These are phyloP conservation scores for Penicillium waksmanii DNA, from an alignment of 495 filamentous ascomycete genomes.

Conservation along the genomic window DNA sequence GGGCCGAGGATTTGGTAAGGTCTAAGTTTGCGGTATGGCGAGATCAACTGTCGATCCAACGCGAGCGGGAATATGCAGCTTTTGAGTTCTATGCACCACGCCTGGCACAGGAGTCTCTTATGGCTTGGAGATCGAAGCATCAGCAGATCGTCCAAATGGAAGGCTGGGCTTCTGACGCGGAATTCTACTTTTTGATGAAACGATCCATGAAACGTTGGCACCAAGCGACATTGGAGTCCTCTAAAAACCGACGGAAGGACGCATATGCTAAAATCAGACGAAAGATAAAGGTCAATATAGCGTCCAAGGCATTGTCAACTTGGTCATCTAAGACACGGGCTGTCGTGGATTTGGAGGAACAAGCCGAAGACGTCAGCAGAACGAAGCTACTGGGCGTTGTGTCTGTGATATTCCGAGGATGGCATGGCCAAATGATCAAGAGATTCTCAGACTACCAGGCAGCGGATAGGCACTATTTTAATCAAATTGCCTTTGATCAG, in stretches of 20 bases:
- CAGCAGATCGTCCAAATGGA: constrained; percentile 53
- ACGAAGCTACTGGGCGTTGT: constrained; percentile 40
- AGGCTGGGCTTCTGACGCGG: constrained; percentile 56
- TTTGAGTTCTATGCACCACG: constrained; percentile 57
- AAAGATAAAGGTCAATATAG: constrained; percentile 61
- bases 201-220: constrained; percentile 60
- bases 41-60: constrained; percentile 43
- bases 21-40: constrained; percentile 50
- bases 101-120: constrained; percentile 51
- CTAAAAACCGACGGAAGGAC: constrained; percentile 58
- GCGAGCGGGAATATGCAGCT: constrained; percentile 53
- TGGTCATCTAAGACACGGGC: constrained; percentile 52
- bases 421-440: constrained; percentile 47
- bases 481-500: constrained; percentile 47
- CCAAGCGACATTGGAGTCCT: constrained; percentile 50
- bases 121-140: constrained; percentile 49
- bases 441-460: constrained; percentile 43
- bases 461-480: constrained; percentile 46
- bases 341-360: constrained; percentile 45
- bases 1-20: constrained; percentile 36
- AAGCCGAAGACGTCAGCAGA: constrained; percentile 46
- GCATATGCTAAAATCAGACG: constrained; percentile 63
- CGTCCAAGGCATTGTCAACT: constrained; percentile 40
- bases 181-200: constrained; percentile 62
- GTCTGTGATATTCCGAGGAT: constrained; percentile 45